Conservation (phyloP, 202 grass and related monocot genomes). For the Eragrostis tef region DNA sequence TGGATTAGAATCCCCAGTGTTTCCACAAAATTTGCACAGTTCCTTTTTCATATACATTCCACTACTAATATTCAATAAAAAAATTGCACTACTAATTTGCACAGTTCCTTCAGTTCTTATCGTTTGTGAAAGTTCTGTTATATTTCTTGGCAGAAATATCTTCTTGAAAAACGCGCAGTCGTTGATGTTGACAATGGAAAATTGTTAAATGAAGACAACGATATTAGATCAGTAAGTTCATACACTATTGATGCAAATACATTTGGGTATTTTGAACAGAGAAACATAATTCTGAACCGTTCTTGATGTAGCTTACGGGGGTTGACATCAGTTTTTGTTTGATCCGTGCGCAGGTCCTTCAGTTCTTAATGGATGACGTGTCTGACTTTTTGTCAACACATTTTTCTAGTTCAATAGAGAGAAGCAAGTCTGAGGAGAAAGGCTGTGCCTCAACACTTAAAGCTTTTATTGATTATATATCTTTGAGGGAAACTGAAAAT, state of each 20-base stretch:
- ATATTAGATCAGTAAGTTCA: constrained; percentile 85
- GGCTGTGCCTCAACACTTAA: constrained; percentile 70
- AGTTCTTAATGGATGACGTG: constrained; percentile 97
- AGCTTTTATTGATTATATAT: constrained; percentile 84
- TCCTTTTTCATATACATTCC: neutral
- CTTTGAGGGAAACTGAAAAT: constrained; percentile 86
- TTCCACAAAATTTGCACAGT: neutral
- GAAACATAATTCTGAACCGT: constrained; percentile 34
- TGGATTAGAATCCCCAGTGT: neutral
- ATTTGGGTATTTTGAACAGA: neutral
- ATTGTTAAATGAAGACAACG: constrained; percentile 94
- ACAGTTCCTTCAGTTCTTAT: constrained; percentile 8
- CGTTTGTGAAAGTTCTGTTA: constrained; percentile 23
- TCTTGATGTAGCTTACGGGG: constrained; percentile 20
- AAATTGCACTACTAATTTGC: constrained; percentile 11
- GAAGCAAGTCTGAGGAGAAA: constrained; percentile 60
- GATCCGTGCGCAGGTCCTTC: constrained; percentile 70
- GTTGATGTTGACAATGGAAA: constrained; percentile 79
- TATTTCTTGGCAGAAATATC: constrained; percentile 73
- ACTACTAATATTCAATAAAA: neutral
- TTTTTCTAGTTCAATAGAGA: constrained; percentile 67
- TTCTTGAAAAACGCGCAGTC: constrained; percentile 85
- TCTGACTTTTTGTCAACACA: constrained; percentile 89
- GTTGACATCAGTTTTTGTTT: constrained; percentile 24
- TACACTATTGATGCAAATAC: constrained; percentile 20